A percentile compares a stretch with the other conserved stretches of the same genome.
Conservation (phyloP, 495 filamentous ascomycete species). For the Aspergillus wentii region DNA sequence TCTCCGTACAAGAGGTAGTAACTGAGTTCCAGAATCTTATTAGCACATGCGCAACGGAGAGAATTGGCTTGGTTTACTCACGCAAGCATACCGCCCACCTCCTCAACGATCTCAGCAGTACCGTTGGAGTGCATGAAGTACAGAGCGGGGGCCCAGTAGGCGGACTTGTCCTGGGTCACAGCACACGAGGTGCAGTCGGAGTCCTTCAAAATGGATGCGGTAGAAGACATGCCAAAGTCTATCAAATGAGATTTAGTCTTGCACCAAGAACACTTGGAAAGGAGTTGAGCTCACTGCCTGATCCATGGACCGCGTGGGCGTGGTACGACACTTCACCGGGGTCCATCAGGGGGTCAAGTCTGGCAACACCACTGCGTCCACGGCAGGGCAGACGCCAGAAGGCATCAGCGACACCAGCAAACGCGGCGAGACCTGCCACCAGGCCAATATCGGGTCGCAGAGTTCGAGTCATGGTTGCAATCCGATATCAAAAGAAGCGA, state of each 20-base stretch:
- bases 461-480: constrained; percentile 11
- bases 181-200: constrained; percentile 54
- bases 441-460: constrained; percentile 19
- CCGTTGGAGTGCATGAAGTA: constrained; percentile 54
- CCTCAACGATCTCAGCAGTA: constrained; percentile 45
- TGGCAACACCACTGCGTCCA: constrained; percentile 55
- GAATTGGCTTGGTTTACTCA: too few relatives aligned
- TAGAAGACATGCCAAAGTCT: constrained; percentile 47
- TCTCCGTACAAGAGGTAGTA: constrained; percentile 71
- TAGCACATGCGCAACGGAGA: not conserved
- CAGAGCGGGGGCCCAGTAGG: constrained; percentile 58
- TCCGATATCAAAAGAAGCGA: not conserved
- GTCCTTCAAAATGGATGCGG: constrained; percentile 33
- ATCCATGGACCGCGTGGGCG: constrained; percentile 49
- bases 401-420: constrained; percentile 45
- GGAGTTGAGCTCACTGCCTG: constrained; percentile 40
- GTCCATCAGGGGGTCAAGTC: constrained; percentile 51
- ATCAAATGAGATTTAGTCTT: not conserved
- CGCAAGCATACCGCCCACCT: constrained; percentile 56
- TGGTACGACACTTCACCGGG: constrained; percentile 42
- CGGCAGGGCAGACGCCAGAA: constrained; percentile 90
- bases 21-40: constrained; percentile 24
- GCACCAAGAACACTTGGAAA: not conserved
- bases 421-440: constrained; percentile 25
- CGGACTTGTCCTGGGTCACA: constrained; percentile 56